These are phyloP conservation scores for Xerocomellus dryophilus DNA, from an alignment of 768 basidiomycete species.

Conservation along the genomic window DNA sequence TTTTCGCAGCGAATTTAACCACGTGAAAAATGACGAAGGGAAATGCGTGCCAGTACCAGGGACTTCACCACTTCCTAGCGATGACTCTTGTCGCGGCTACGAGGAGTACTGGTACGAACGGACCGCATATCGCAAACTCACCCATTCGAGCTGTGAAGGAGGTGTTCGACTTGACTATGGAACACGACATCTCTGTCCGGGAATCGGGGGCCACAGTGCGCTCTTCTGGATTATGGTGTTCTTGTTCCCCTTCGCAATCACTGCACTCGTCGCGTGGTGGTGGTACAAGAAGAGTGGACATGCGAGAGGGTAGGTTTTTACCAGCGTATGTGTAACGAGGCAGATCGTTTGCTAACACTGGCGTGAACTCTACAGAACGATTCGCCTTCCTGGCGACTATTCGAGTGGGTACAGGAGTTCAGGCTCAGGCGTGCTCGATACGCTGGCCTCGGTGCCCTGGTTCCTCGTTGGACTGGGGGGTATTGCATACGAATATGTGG, in stretches of 20 bases:
- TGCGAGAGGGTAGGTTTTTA: slow-evolving; percentile 62
- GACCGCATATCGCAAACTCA: slow-evolving; percentile 87
- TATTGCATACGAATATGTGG: slow-evolving; percentile 67
- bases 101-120: slow-evolving; percentile 92
- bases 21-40: slow-evolving; percentile 62
- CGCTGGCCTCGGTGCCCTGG: slow-evolving; percentile 86
- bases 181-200: slow-evolving; percentile 72
- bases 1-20: slow-evolving; percentile 82
- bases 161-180: slow-evolving; percentile 81
- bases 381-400: slow-evolving; percentile 64
- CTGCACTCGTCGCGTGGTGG: slow-evolving; percentile 74
- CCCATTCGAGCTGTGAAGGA: slow-evolving; percentile 82
- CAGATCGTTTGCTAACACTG: slow-evolving; percentile 2
- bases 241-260: slow-evolving; percentile 72
- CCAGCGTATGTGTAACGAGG: not conserved
- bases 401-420: slow-evolving; percentile 30
- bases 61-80: slow-evolving; percentile 56
- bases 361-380: slow-evolving; percentile 47
- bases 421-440: slow-evolving; percentile 56
- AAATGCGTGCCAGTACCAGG: slow-evolving; percentile 78
- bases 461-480: slow-evolving; percentile 78
- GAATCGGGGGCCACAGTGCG: slow-evolving; percentile 64
- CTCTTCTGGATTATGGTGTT: slow-evolving; percentile 86
- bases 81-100: slow-evolving; percentile 57
- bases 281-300: slow-evolving; percentile 75